phyloP scores from a whole-genome alignment of 805 yeast genomes.

The Clavispora fructus region DNA sequence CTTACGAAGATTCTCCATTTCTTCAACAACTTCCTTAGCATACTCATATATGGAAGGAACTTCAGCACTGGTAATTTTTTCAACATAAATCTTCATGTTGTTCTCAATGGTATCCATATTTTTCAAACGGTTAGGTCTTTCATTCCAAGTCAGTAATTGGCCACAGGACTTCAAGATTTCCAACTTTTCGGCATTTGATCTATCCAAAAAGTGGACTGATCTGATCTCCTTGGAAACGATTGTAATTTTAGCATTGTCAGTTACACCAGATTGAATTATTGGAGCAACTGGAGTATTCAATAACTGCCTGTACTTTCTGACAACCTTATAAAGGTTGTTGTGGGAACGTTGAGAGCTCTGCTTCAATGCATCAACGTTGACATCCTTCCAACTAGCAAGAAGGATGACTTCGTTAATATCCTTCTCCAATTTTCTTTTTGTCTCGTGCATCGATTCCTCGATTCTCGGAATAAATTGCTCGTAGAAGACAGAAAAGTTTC shows the following conservation, averaged over 20 bases:
- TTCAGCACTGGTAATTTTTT: slow-evolving; percentile 24
- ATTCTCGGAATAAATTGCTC: slow-evolving; percentile 56
- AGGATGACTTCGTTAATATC: slow-evolving; percentile 79
- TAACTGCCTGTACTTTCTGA: slow-evolving; percentile 71
- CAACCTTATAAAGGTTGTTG: slow-evolving; percentile 71
- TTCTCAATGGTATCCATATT: slow-evolving; percentile 45
- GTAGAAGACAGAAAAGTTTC: slow-evolving; percentile 60
- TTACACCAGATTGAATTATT: slow-evolving; percentile 57
- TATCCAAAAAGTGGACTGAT: slow-evolving; percentile 1
- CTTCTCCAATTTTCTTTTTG: slow-evolving; percentile 60
- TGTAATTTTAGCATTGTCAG: slow-evolving; percentile 10
- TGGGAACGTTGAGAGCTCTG: slow-evolving; percentile 93
- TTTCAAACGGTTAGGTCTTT: slow-evolving; percentile 53
- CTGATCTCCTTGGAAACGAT: background rate
- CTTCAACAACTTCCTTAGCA: slow-evolving; percentile 49
- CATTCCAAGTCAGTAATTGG: slow-evolving; percentile 42
- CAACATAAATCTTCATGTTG: slow-evolving; percentile 51
- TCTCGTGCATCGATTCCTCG: slow-evolving; percentile 36
- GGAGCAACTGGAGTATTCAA: slow-evolving; percentile 47
- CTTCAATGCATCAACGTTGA: slow-evolving; percentile 85
- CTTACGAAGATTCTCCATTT: slow-evolving; percentile 56
- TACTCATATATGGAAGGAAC: slow-evolving; percentile 49
- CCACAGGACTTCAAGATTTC: slow-evolving; percentile 19
- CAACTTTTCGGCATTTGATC: slow-evolving; percentile 10
- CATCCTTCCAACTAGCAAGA: slow-evolving; percentile 96